Conservation (phyloP, 371 early-diverging fungal species). For the Furculomyces boomerangus region DNA sequence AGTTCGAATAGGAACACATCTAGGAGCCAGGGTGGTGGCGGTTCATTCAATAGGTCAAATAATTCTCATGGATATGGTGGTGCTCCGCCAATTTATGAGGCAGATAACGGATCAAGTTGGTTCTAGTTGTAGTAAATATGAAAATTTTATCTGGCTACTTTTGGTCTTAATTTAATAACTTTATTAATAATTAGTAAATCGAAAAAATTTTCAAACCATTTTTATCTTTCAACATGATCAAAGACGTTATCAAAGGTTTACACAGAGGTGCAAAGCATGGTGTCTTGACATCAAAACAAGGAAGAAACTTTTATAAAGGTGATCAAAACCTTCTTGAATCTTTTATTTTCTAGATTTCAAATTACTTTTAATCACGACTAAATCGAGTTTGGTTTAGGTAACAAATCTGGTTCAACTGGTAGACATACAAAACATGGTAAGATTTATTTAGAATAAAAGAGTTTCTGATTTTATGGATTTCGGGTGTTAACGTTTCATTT, state of each 20-base stretch:
- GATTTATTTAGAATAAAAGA: not conserved
- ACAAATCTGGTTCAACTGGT: slow-evolving; percentile 66
- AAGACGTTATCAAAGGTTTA: slow-evolving; percentile 49
- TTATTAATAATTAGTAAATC: too few species aligned
- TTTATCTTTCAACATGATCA: too few species aligned
- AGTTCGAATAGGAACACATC: too few species aligned
- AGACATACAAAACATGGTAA: slow-evolving; percentile 61
- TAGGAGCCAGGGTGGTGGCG: too few species aligned
- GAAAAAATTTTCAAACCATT: too few species aligned
- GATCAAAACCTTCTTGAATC: not conserved
- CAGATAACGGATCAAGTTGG: not conserved
- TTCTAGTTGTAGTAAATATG: not conserved
- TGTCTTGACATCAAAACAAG: slow-evolving; percentile 61
- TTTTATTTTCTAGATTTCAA: not conserved
- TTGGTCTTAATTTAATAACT: too few species aligned
- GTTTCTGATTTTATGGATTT: too few species aligned
- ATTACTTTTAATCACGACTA: not conserved
- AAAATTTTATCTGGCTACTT: too few species aligned
- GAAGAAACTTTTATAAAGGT: slow-evolving; percentile 73
- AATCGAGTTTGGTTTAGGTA: slow-evolving; percentile 28
- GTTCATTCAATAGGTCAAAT: too few species aligned
- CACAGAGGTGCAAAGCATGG: slow-evolving; percentile 52
- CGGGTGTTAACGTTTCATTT: not conserved
- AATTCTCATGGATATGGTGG: too few species aligned
- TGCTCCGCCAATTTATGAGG: not conserved